Evolutionary conservation across 257 asterid genomes (phyloP).

Genomic region (Solanum chiquidenum): DNA sequence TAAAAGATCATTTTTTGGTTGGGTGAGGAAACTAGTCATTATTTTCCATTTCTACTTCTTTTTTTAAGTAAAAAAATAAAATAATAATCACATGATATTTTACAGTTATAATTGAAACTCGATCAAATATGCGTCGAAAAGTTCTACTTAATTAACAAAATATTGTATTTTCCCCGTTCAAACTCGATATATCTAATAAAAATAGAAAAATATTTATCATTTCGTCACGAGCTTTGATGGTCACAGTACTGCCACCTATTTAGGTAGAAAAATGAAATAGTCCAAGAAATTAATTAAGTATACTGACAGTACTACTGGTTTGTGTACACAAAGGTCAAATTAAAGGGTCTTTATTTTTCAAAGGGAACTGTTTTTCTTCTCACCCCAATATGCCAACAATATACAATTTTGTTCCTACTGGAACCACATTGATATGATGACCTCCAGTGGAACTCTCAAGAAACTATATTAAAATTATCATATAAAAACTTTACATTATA

Average conservation of each 20-base stretch:
- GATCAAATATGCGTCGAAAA: accelerated
- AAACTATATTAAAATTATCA: neutral
- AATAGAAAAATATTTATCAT: neutral
- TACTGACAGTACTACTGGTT: neutral
- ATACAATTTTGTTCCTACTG: neutral
- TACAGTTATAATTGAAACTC: neutral
- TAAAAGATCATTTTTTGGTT: constrained; percentile 30
- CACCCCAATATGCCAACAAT: constrained; percentile 2
- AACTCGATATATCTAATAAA: neutral
- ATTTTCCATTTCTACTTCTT: neutral
- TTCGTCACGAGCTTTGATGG: accelerated
- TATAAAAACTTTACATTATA: neutral
- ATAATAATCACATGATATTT: neutral
- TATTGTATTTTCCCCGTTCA: neutral
- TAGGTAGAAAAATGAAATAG: neutral
- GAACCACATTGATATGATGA: neutral
- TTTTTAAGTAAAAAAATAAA: neutral
- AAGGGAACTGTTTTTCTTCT: neutral
- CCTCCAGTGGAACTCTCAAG: neutral
- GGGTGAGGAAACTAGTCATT: constrained; percentile 22
- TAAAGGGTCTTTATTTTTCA: neutral
- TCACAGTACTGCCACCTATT: neutral
- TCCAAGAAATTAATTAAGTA: neutral
- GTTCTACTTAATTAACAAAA: neutral
- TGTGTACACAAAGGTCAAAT: neutral